Evolutionary conservation across 257 asterid species (phyloP), one percentile per base, ranked within the genome.

Genomic region (Plectranthus barbatus): DNA sequence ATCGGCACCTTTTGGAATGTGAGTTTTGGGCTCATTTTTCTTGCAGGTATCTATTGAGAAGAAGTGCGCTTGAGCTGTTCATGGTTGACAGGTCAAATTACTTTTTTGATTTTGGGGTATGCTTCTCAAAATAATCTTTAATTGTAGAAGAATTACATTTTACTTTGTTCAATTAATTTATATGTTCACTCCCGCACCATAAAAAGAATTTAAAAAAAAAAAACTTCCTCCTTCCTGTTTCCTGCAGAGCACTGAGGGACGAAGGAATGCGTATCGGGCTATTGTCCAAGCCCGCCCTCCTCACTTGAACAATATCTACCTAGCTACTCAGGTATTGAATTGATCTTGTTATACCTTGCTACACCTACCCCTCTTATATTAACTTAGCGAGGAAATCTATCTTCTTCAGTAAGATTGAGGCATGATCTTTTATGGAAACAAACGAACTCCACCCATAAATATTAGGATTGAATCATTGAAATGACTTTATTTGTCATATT

Each of bases 51-150:
- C 95, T 92, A 67, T 67, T 92, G 81, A 83, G 99, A 79, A 85
- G 99, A 89, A 92, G 99, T 81, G 99, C 95, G 13, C 73, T 92
- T 79, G 99, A 92, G 74, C 64, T 92, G 73, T 92, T 92, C 79
- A 86, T 89, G 99, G 86, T 92, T 68, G 97, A 92, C 72, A 92
- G 91, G 70, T 92, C 99, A 64, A 92, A 92, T 79, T 86, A 73
- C 90, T 92, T 92, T 78, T 89, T 92, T 71, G 97, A 92, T 80
- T 89, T 92, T 81, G 99, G 97, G 84, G 99, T 92, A 86, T 61
- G 74, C 75, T 68, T 59, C 68, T 62, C 47, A 34, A 20, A 49
- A 56, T 21, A 56, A 46, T 73, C 40, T 69, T 9, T 56, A 60
- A 21, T 47, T 74, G 68, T 62, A 62, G n/a, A 68, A 49, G 56